Base-by-base conservation (phyloP, 257 asterid species). In the Nicotiana tabacum region DNA sequence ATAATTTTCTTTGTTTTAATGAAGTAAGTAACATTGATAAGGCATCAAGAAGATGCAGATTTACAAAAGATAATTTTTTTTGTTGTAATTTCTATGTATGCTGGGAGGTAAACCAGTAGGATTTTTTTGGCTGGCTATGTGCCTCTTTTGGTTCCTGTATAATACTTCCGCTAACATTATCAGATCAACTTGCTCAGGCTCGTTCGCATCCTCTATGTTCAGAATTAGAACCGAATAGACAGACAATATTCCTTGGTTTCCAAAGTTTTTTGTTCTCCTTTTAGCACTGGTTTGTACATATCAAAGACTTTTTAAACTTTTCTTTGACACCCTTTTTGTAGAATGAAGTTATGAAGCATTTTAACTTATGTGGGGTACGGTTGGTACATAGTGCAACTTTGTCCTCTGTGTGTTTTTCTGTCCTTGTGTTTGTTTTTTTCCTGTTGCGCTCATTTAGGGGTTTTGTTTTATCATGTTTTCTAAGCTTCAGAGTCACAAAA, bases 261-360 rank as follows among this genome's bases (percentile, higher is more conserved):
- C 56, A 37, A 68, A 9, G 77, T 68, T 37, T 67, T 65, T 37
- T 18, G 56, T 27, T 82, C 87, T 91, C 15, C 92, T 90, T 66
- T 68, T 89, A 35, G 91, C 91, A 21, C 81, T 90, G 91, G 90
- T 90, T 69, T 33, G 84, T 68, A 15, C 53, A 6, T 77, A 13
- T 11, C 5, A 29, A 3, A 66, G 4, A 6, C 24, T 21, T 18
- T 13, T 39, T 6, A 39, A 39, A 7, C 46, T 39, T 39, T 39
- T 39, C 39, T 35, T 35, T 39, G 46, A 39, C 9, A 39, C 46
- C 46, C 46, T 39, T 39, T 39, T 65, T 27, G 48, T 51, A 10
- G 57, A 11, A 51, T 51, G 57, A 10, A 51, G 16, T 39, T 0
- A 39, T 6, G 46, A 39, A 39, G 46, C 57, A 51, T 51, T 51